A percentile compares a stretch with the other conserved stretches of the same genome.
Conservation (phyloP, 225 moss, liverwort and hornwort genomes). For the Straminergon stramineum region DNA sequence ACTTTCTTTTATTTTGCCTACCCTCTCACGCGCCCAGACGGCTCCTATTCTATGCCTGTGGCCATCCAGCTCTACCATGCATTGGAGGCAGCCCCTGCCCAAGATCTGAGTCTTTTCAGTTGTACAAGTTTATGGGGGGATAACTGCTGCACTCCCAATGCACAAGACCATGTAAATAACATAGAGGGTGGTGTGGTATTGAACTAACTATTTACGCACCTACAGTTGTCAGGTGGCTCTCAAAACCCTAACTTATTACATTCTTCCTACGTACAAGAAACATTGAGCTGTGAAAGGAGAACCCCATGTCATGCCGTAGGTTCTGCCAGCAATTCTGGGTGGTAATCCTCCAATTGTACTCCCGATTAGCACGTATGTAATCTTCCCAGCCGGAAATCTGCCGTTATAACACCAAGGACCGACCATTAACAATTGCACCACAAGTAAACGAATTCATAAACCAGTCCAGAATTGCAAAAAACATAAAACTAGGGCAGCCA, state of each 20-base stretch:
- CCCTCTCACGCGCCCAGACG: not conserved
- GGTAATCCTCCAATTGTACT: constrained; percentile 29
- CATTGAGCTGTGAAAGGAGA: constrained; percentile 31
- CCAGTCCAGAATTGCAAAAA: not conserved
- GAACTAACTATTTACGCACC: not conserved
- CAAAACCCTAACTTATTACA: not conserved
- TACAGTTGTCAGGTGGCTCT: not conserved
- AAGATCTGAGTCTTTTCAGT: not conserved
- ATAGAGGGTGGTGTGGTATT: not conserved
- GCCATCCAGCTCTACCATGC: constrained; percentile 1
- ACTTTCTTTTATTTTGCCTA: not conserved
- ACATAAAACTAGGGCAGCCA: not conserved
- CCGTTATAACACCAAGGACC: not conserved
- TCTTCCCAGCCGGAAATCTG: constrained; percentile 29
- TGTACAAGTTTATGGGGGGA: constrained; percentile 19
- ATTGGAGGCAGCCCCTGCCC: constrained; percentile 2
- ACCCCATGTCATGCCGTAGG: constrained; percentile 27
- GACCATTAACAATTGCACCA: not conserved
- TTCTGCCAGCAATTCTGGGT: constrained; percentile 23
- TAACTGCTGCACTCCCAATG: not conserved
- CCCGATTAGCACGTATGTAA: constrained; percentile 12
- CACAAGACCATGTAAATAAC: not conserved
- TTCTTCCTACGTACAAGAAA: not conserved
- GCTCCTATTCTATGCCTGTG: not conserved
- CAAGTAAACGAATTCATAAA: not conserved